Conservation (phyloP, 202 grass and related monocot genomes). For the Elaeis oleifera region DNA sequence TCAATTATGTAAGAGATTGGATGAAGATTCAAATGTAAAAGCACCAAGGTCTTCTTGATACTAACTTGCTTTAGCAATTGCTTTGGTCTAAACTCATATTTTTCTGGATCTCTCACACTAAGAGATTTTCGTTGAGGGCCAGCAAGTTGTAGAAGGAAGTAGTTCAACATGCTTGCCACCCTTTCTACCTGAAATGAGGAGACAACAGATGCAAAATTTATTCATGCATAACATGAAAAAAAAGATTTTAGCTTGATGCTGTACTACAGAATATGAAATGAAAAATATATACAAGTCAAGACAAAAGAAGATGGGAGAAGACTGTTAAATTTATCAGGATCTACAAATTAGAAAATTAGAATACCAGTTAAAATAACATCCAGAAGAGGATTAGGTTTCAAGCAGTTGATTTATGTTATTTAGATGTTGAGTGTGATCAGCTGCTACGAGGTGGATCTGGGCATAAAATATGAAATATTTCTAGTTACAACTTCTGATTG, state of each 20-base stretch:
- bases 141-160: conserved; percentile 95
- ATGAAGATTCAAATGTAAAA: neutral
- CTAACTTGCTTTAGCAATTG: conserved; percentile 86
- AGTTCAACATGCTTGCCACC: conserved; percentile 93
- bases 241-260: neutral
- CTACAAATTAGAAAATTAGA: too few relatives aligned
- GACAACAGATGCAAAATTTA: conserved; percentile 1
- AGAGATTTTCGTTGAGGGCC: conserved; percentile 89
- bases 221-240: neutral
- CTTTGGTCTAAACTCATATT: conserved; percentile 91
- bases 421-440: too few relatives aligned
- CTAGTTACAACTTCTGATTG: too few relatives aligned
- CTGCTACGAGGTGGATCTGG: too few relatives aligned
- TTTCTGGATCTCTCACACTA: conserved; percentile 92
- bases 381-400: too few relatives aligned
- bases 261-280: conserved; percentile 16
- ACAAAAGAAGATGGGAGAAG: too few relatives aligned
- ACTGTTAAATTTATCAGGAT: too few relatives aligned
- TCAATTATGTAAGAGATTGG: neutral
- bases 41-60: conserved; percentile 6
- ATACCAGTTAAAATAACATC: too few relatives aligned
- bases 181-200: conserved; percentile 64
- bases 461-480: too few relatives aligned
- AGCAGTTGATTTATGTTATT: too few relatives aligned
- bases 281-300: neutral